phyloP scores from a whole-genome alignment of 306 rosid species.

The Calophaca sinica region DNA sequence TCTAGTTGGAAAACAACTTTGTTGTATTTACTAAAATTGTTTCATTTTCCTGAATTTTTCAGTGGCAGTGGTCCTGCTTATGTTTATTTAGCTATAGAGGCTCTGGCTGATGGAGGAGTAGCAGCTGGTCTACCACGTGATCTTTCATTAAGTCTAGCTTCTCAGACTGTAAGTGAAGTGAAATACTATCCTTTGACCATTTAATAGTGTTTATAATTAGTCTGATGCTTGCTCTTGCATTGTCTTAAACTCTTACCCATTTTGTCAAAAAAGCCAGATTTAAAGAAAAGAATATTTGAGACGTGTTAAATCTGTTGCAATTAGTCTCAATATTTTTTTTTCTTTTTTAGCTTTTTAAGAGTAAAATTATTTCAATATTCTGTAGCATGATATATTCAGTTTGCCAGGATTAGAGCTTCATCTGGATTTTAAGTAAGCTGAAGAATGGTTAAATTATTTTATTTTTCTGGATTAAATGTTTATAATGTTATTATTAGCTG shows the following conservation, averaged over 20 bases:
- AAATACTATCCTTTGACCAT: constrained; percentile 24
- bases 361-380: constrained; percentile 24
- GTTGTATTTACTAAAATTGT: constrained; percentile 28
- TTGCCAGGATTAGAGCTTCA: constrained; percentile 17
- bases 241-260: constrained; percentile 8
- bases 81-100: constrained; percentile 88
- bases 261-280: constrained; percentile 30
- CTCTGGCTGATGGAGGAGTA: constrained; percentile 98
- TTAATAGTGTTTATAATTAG: constrained; percentile 30
- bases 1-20: constrained; percentile 13
- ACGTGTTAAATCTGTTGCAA: neutral
- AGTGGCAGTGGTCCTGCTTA: constrained; percentile 99
- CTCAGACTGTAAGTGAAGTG: constrained; percentile 87
- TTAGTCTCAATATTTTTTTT: neutral
- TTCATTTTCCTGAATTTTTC: constrained; percentile 50
- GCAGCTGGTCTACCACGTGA: constrained; percentile 98
- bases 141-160: constrained; percentile 86
- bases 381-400: neutral
- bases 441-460: constrained; percentile 9
- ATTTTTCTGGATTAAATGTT: constrained; percentile 8
- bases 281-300: neutral
- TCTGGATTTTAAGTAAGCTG: constrained; percentile 2
- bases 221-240: neutral
- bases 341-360: neutral
- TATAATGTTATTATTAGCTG: constrained; percentile 19